Conservation (phyloP, 1,284 basidiomycete species). For the Heterobasidion parviporum region DNA sequence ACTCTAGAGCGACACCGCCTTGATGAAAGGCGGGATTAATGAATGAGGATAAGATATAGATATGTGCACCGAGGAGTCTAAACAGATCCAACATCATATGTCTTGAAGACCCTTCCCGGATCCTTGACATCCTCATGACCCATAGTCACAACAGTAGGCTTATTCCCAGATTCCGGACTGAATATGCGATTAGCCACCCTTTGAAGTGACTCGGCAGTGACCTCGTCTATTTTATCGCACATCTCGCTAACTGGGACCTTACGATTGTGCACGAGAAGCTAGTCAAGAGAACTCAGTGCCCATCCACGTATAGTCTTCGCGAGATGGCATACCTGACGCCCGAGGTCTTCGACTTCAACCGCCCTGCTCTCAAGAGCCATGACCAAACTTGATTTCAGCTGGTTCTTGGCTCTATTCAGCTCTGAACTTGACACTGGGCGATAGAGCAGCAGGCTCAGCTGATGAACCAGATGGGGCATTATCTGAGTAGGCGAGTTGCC, state of each 20-base stretch:
- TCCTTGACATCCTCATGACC: constrained; percentile 63
- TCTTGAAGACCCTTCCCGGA: constrained; percentile 50
- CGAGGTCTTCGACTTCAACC: constrained; percentile 87
- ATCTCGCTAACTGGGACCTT: constrained; percentile 88
- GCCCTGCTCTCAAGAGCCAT: constrained; percentile 93
- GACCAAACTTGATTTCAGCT: constrained; percentile 88
- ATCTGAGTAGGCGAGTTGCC: constrained; percentile 66
- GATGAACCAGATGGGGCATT: constrained; percentile 81
- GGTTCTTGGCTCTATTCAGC: constrained; percentile 87
- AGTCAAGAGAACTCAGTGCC: constrained; percentile 9
- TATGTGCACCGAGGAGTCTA: background rate
- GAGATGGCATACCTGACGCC: constrained; percentile 53
- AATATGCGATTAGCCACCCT: constrained; percentile 73
- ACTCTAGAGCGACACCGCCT: too few species aligned
- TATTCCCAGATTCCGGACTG: constrained; percentile 49
- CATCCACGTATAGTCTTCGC: background rate
- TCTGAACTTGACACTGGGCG: constrained; percentile 61
- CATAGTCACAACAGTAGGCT: constrained; percentile 66
- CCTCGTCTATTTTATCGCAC: constrained; percentile 82
- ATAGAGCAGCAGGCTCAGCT: constrained; percentile 70
- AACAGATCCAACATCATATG: constrained; percentile 52
- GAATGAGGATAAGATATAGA: background rate
- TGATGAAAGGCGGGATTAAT: too few species aligned
- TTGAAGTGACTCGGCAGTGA: constrained; percentile 65
- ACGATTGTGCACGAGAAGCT: constrained; percentile 88